Evolutionary conservation across 2,329 filamentous ascomycete species (phyloP).

Genomic region (Epichloe typhina): DNA sequence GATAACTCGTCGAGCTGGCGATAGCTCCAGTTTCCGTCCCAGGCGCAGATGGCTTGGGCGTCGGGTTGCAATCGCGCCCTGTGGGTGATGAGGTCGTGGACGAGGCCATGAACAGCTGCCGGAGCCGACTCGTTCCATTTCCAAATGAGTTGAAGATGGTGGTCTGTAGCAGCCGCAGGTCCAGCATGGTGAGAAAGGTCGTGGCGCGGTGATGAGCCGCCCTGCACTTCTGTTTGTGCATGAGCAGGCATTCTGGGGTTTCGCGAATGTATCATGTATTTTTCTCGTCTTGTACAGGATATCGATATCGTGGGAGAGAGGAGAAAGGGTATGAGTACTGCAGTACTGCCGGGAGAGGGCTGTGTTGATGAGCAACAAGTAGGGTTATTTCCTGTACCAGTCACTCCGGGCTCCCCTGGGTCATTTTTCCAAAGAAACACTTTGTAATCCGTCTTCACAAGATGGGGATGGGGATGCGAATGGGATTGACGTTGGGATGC

Average conservation of each 20-base stretch:
- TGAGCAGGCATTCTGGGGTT: not conserved
- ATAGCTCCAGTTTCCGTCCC: conserved; percentile 15
- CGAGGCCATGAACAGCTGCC: conserved; percentile 1
- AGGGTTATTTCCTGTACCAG: no score
- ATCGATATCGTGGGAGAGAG: no score
- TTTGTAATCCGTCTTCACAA: no score
- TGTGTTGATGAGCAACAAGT: no score
- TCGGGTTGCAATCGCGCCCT: conserved; percentile 4
- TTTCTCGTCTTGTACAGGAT: no score
- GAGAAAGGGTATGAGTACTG: no score
- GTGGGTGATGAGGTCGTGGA: conserved; percentile 12
- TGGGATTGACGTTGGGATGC: no score
- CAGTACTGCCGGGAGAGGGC: no score
- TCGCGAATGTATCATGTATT: no score
- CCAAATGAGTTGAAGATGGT: conserved; percentile 7
- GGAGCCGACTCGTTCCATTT: conserved; percentile 10
- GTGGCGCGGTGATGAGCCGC: not conserved
- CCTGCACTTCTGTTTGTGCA: not conserved
- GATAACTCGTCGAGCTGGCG: conserved; percentile 8
- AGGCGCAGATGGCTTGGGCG: conserved; percentile 11
- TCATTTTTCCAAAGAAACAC: no score
- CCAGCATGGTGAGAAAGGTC: not conserved
- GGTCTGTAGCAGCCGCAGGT: not conserved
- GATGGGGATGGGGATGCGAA: no score
- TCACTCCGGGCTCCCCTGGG: no score